These are phyloP conservation scores for Xanthoconium purpureum DNA, from an alignment of 768 basidiomycete genomes.

Conservation along the genomic window DNA sequence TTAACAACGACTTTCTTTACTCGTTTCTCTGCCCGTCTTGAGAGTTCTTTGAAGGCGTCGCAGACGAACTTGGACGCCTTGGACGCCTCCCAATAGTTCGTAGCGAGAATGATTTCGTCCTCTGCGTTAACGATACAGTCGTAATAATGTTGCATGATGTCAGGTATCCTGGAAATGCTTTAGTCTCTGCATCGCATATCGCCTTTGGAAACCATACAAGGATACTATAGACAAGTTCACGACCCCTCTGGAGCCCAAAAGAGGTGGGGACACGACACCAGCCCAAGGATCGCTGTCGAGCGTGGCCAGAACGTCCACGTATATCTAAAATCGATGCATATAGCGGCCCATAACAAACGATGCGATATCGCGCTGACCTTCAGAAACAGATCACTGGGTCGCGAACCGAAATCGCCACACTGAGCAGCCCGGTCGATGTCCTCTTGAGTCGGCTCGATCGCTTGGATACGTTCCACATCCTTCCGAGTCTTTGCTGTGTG, in stretches of 20 bases:
- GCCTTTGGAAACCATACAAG: conserved; percentile 33
- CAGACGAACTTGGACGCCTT: conserved; percentile 50
- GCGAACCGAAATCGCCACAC: conserved; percentile 51
- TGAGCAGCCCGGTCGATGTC: conserved; percentile 46
- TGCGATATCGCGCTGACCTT: conserved; percentile 39
- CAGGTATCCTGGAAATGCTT: conserved; percentile 48
- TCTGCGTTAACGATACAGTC: conserved; percentile 59
- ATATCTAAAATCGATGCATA: conserved; percentile 42
- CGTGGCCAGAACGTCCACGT: conserved; percentile 56
- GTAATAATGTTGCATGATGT: conserved; percentile 69
- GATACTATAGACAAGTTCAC: conserved; percentile 63
- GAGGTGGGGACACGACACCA: conserved; percentile 56
- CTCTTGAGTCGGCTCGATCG: conserved; percentile 31
- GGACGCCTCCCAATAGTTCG: conserved; percentile 59
- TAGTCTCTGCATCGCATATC: conserved; percentile 3
- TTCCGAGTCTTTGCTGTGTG: conserved; percentile 8
- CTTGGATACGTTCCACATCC: conserved; percentile 19
- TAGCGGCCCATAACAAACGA: not conserved
- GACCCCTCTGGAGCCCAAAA: conserved; percentile 61
- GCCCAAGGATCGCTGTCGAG: conserved; percentile 54
- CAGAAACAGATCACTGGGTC: conserved; percentile 59
- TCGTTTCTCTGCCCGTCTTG: conserved; percentile 42
- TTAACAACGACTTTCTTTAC: conserved; percentile 56
- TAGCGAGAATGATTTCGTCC: conserved; percentile 64
- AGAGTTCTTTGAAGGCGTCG: conserved; percentile 51